These are phyloP conservation scores for Priceomyces carsonii DNA, from an alignment of 805 yeast genomes.

Conservation along the genomic window DNA sequence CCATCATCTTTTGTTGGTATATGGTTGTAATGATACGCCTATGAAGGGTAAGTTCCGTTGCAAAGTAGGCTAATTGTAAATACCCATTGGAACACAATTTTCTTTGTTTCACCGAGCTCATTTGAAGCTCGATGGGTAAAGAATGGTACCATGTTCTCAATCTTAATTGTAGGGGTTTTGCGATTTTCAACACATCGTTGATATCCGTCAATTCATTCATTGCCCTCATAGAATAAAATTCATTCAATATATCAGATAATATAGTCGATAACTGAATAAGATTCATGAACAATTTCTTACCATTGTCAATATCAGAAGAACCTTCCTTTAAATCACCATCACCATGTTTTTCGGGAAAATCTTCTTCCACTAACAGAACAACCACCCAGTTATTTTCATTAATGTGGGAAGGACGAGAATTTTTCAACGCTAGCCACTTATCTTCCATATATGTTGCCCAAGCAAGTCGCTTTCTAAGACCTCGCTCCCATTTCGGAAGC, in stretches of 20 bases:
- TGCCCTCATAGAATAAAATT: constrained; percentile 72
- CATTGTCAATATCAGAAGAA: constrained; percentile 68
- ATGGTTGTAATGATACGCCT: constrained; percentile 67
- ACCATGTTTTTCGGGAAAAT: constrained; percentile 73
- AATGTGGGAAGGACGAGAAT: constrained; percentile 82
- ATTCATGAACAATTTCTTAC: constrained; percentile 66
- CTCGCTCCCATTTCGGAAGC: constrained; percentile 93
- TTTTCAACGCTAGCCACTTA: constrained; percentile 83
- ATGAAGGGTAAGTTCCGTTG: constrained; percentile 85
- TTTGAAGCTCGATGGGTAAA: constrained; percentile 62
- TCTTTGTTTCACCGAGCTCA: constrained; percentile 59
- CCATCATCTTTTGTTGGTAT: constrained; percentile 32
- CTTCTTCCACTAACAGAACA: constrained; percentile 63
- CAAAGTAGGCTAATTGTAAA: constrained; percentile 81
- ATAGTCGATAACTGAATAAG: constrained; percentile 67
- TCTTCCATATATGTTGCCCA: constrained; percentile 96
- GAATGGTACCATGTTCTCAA: constrained; percentile 78
- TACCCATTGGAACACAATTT: constrained; percentile 74
- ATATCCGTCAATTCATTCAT: constrained; percentile 56
- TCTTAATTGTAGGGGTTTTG: constrained; percentile 78
- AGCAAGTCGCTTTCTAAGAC: constrained; percentile 80
- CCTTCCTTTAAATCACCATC: constrained; percentile 54
- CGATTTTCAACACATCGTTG: constrained; percentile 67
- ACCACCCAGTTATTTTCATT: constrained; percentile 81
- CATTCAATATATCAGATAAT: constrained; percentile 67